phyloP scores from a whole-genome alignment of 2,329 filamentous ascomycete species.

The Botrytis fragariae region DNA sequence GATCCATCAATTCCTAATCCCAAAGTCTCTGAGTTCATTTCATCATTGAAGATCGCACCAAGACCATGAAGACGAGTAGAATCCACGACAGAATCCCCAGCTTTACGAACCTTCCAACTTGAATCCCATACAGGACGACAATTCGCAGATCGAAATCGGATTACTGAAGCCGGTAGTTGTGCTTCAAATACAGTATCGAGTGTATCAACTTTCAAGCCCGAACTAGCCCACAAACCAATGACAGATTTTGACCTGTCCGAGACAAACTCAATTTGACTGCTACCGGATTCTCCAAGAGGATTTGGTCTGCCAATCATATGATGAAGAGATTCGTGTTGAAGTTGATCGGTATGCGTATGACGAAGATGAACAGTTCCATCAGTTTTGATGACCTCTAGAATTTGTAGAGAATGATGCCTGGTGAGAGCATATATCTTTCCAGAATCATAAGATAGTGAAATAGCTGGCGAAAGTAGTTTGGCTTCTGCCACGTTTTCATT shows the following conservation, averaged over 20 bases:
- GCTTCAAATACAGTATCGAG: conserved; percentile 52
- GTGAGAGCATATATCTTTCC: conserved; percentile 53
- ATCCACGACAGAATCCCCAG: background rate
- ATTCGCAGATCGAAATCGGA: conserved; percentile 52
- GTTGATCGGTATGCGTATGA: conserved; percentile 36
- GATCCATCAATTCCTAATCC: conserved; percentile 69
- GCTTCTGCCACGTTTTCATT: conserved; percentile 47
- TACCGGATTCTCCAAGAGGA: background rate
- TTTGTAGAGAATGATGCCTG: conserved; percentile 52
- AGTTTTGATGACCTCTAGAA: conserved; percentile 46
- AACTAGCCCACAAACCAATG: conserved; percentile 36
- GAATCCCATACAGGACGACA: conserved; percentile 43
- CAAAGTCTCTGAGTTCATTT: conserved; percentile 48
- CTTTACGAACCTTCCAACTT: conserved; percentile 22
- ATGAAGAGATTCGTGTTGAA: conserved; percentile 36
- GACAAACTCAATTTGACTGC: conserved; percentile 31
- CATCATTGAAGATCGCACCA: background rate
- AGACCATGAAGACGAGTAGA: background rate
- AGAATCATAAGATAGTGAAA: conserved; percentile 47
- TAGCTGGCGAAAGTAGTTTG: conserved; percentile 53
- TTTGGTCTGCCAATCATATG: conserved; percentile 23
- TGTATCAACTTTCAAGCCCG: conserved; percentile 33
- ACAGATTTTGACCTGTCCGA: conserved; percentile 37
- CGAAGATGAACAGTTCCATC: conserved; percentile 31
- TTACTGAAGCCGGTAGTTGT: conserved; percentile 53